These are phyloP conservation scores for Tolypocladium pustulatum DNA, from an alignment of 2,329 filamentous ascomycete species.

Conservation along the genomic window DNA sequence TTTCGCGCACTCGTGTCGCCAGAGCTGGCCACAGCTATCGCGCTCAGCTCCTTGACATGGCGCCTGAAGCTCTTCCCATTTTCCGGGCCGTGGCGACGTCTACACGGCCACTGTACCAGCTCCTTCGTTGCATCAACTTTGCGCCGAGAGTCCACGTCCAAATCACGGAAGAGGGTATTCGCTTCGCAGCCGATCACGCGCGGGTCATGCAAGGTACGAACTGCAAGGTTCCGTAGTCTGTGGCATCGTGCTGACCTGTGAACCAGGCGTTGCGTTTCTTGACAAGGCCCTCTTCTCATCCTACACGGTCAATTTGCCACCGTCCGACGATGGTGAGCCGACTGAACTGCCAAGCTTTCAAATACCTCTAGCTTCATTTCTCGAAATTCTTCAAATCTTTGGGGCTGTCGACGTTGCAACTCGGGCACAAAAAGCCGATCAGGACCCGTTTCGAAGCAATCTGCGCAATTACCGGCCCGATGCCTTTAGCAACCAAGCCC, in stretches of 20 bases:
- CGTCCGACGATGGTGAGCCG: conserved; percentile 24
- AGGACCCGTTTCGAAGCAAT: conserved; percentile 51
- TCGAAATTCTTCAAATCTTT: conserved; percentile 94
- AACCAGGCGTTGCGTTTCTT: conserved; percentile 54
- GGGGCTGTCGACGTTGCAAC: conserved; percentile 63
- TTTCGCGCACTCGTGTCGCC: background rate
- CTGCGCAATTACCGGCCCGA: conserved; percentile 53
- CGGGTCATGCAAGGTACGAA: conserved; percentile 80
- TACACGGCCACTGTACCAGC: conserved; percentile 62
- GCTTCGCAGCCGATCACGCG: conserved; percentile 80
- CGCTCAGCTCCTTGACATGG: conserved; percentile 13
- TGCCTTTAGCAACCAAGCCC: conserved; percentile 72
- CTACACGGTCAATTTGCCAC: conserved; percentile 55
- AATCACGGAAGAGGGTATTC: conserved; percentile 74
- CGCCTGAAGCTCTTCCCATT: conserved; percentile 34
- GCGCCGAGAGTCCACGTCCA: conserved; percentile 52
- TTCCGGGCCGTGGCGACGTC: conserved; percentile 71
- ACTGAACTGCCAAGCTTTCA: conserved; percentile 61
- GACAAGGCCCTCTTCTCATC: conserved; percentile 82
- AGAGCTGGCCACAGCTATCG: background rate
- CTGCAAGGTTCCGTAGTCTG: background rate
- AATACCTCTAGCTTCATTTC: conserved; percentile 73
- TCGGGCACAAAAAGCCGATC: conserved; percentile 46
- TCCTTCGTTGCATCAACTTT: conserved; percentile 47
- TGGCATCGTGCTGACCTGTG: background rate